phyloP scores from a whole-genome alignment of 768 basidiomycete species.

The Cystofilobasidium ferigula region DNA sequence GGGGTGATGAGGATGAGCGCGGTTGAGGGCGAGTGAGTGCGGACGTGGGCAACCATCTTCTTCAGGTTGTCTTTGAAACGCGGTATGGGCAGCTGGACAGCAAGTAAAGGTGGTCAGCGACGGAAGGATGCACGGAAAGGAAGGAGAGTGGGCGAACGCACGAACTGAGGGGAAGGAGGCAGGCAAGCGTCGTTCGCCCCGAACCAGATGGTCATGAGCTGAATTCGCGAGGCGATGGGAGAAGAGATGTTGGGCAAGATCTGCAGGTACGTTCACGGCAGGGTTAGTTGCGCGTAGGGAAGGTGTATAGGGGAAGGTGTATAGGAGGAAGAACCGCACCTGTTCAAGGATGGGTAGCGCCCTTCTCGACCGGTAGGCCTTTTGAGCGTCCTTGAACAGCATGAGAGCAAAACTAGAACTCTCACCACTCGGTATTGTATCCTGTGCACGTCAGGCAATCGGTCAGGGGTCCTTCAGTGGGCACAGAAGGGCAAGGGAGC shows the following conservation, averaged over 20 bases:
- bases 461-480: not conserved
- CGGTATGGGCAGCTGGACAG: slow-evolving; percentile 43
- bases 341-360: slow-evolving; percentile 65
- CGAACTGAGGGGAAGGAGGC: slow-evolving; percentile 57
- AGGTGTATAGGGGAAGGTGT: not conserved
- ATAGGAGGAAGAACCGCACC: slow-evolving; percentile 39
- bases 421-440: slow-evolving; percentile 67
- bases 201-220: slow-evolving; percentile 66
- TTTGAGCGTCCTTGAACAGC: not conserved
- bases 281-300: too few species aligned
- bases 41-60: slow-evolving; percentile 53
- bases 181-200: slow-evolving; percentile 66
- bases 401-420: too few species aligned
- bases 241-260: slow-evolving; percentile 49
- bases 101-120: not conserved
- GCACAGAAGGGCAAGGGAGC: not conserved
- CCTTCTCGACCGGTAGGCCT: slow-evolving; percentile 34
- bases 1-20: slow-evolving; percentile 71
- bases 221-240: slow-evolving; percentile 49
- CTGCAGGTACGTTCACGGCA: too few species aligned
- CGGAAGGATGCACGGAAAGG: not conserved
- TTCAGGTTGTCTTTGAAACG: slow-evolving; percentile 56
- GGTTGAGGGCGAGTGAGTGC: slow-evolving; percentile 59
- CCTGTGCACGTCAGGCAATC: slow-evolving; percentile 39
- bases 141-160: slow-evolving; percentile 33